Evolutionary conservation across 2,329 filamentous ascomycete species (phyloP).

Genomic region (Aspergillus brunneoviolaceus): DNA sequence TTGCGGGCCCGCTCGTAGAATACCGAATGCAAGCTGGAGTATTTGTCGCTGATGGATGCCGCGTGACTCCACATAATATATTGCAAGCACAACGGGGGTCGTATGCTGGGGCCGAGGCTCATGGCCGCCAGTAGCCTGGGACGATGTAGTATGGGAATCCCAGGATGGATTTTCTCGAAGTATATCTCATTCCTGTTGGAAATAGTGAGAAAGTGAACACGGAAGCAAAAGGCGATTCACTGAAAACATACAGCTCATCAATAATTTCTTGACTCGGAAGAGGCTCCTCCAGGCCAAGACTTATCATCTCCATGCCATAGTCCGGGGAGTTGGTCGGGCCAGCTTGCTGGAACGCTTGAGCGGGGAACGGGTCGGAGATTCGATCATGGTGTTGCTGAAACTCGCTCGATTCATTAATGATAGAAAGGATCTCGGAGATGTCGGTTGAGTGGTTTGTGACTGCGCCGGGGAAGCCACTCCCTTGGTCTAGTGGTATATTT

Average conservation of each 20-base stretch:
- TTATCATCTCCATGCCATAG: conserved; percentile 84
- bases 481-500: conserved; percentile 27
- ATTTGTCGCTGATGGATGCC: conserved; percentile 82
- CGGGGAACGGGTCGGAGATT: background rate
- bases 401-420: conserved; percentile 25
- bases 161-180: conserved; percentile 86
- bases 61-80: conserved; percentile 97
- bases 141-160: conserved; percentile 83
- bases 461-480: conserved; percentile 21
- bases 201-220: conserved; percentile 16
- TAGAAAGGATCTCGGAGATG: conserved; percentile 27
- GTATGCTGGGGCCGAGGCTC: conserved; percentile 80
- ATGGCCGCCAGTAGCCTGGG: conserved; percentile 84
- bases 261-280: conserved; percentile 76
- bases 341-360: background rate
- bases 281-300: conserved; percentile 76
- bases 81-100: conserved; percentile 81
- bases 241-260: conserved; percentile 69
- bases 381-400: background rate
- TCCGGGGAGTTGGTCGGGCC: conserved; percentile 21
- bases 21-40: conserved; percentile 72
- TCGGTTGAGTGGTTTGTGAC: conserved; percentile 31
- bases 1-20: conserved; percentile 90
- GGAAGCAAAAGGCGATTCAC: background rate
- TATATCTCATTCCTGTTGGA: conserved; percentile 70